Evolutionary conservation across 2,329 filamentous ascomycete species (phyloP).

Genomic region (Paracoccidioides lutzii): DNA sequence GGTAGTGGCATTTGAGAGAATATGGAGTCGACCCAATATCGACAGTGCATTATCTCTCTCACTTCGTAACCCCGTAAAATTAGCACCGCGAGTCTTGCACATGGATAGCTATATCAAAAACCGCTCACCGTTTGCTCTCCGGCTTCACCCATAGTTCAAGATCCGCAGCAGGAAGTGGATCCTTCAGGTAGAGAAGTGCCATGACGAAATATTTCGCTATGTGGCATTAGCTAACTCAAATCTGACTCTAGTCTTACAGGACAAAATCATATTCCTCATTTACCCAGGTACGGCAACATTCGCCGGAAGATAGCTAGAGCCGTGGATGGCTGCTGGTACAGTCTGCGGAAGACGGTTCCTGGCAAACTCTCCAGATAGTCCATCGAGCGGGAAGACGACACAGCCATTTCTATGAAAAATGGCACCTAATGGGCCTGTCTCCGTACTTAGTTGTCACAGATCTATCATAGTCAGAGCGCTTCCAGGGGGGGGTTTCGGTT

Average conservation of each 20-base stretch:
- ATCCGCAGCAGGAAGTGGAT: conserved; percentile 63
- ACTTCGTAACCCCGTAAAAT: conserved; percentile 27
- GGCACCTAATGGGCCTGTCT: conserved; percentile 1
- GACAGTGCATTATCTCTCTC: conserved; percentile 75
- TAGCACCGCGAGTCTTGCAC: conserved; percentile 20
- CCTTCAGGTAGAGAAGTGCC: conserved; percentile 81
- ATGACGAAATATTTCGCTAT: conserved; percentile 90
- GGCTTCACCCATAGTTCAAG: conserved; percentile 78
- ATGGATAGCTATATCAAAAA: conserved; percentile 22
- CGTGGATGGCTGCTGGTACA: conserved; percentile 93
- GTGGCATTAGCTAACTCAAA: conserved; percentile 10
- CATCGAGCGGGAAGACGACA: conserved; percentile 50
- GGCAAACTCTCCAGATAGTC: conserved; percentile 90
- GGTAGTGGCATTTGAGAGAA: conserved; percentile 54
- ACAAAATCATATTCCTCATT: neutral
- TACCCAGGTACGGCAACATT: conserved; percentile 87
- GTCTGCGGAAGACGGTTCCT: conserved; percentile 74
- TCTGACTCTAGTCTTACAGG: neutral
- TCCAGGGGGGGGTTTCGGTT: neutral
- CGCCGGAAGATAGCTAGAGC: conserved; percentile 91
- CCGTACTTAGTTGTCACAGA: conserved; percentile 7
- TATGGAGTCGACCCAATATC: conserved; percentile 73
- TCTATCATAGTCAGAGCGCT: conserved; percentile 11
- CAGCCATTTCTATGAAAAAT: conserved; percentile 34
- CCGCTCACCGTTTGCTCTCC: conserved; percentile 41